phyloP scores from a whole-genome alignment of 371 early-diverging fungal genomes.

The Lichtheimia ornata region DNA sequence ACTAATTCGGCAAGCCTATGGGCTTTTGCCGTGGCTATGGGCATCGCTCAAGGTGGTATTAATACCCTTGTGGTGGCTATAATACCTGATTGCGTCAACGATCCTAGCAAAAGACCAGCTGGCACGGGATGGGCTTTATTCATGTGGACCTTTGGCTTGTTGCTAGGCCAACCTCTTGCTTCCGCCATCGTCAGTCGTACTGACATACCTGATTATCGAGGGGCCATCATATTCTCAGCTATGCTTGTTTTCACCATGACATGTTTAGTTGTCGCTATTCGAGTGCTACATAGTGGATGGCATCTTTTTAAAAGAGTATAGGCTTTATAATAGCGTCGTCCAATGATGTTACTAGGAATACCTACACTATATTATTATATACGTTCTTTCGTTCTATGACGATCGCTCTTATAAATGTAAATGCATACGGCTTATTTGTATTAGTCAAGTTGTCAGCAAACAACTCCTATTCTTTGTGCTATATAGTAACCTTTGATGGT shows the following conservation, averaged over 20 bases:
- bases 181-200: constrained; percentile 38
- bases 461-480: too few relatives aligned
- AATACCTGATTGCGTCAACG: constrained; percentile 49
- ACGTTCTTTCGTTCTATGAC: too few relatives aligned
- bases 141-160: constrained; percentile 47
- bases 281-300: constrained; percentile 32
- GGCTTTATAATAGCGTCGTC: background rate
- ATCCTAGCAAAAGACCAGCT: constrained; percentile 49
- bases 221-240: constrained; percentile 24
- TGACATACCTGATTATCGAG: constrained; percentile 16
- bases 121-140: constrained; percentile 52
- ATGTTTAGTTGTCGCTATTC: constrained; percentile 23
- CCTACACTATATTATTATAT: too few relatives aligned
- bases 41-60: constrained; percentile 41
- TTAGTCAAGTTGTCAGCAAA: too few relatives aligned
- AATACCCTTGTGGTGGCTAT: constrained; percentile 51
- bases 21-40: constrained; percentile 46
- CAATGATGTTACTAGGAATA: too few relatives aligned
- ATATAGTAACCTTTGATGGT: too few relatives aligned
- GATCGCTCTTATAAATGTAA: too few relatives aligned
- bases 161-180: constrained; percentile 54
- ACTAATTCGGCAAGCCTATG: constrained; percentile 35
- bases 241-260: constrained; percentile 26
- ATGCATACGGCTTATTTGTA: too few relatives aligned
- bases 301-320: constrained; percentile 12